A percentile compares a stretch with the other conserved stretches of the same genome.
Evolutionary conservation across 331 rosid species (phyloP).

Genomic region (Acacia pycnantha): DNA sequence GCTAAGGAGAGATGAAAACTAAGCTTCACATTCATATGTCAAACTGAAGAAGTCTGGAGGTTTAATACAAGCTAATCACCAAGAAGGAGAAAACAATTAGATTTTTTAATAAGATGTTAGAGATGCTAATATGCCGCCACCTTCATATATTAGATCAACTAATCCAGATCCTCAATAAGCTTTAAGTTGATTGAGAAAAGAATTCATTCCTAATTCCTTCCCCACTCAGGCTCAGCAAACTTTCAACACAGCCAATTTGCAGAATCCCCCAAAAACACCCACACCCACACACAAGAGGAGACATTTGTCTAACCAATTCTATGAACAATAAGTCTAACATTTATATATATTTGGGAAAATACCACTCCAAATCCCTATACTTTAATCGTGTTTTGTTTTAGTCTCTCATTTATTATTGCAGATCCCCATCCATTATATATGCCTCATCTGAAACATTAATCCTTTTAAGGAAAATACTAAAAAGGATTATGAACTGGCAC

Average conservation of each 20-base stretch:
- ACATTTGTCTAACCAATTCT: background rate
- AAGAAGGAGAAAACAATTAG: background rate
- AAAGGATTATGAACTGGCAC: no score
- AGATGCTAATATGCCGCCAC: background rate
- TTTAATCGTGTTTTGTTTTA: no score
- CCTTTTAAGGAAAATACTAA: no score
- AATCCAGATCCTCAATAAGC: background rate
- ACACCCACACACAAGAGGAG: no score
- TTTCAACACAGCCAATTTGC: background rate
- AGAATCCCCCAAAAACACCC: background rate
- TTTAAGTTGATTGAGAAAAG: background rate
- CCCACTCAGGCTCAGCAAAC: background rate
- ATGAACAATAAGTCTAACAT: background rate
- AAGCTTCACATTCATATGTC: background rate
- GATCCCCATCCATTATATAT: no score
- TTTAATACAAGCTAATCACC: background rate
- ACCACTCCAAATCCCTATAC: no score
- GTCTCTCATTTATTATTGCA: no score
- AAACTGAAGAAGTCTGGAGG: background rate
- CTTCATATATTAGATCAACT: background rate
- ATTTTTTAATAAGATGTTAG: background rate
- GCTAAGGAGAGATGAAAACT: background rate
- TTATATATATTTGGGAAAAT: background rate
- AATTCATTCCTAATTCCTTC: background rate
- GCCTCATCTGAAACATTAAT: no score